Percentiles rank a stretch among this genome's conserved stretches.
phyloP scores from a whole-genome alignment of 495 filamentous ascomycete genomes.

The Penicillium canescens region DNA sequence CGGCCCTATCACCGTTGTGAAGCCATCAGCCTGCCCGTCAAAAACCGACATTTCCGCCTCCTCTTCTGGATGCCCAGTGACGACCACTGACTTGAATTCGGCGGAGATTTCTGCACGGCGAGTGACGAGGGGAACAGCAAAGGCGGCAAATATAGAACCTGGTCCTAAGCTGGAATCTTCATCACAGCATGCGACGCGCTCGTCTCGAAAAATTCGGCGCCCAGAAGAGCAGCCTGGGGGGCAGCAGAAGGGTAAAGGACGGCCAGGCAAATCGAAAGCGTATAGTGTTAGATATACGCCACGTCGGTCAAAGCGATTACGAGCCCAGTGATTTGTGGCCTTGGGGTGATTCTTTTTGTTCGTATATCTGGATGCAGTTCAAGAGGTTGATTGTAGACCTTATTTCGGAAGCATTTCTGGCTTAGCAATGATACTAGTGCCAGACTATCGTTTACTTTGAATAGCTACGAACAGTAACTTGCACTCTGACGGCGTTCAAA shows the following conservation, averaged over 20 bases:
- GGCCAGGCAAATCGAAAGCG: conserved; percentile 2
- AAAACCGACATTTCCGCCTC: conserved; percentile 2
- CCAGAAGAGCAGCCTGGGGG: conserved; percentile 7
- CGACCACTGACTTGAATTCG: conserved; percentile 4
- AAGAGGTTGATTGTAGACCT: too few relatives aligned
- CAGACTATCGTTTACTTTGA: too few relatives aligned
- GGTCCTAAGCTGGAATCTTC: conserved; percentile 2
- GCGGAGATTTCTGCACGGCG: conserved; percentile 11
- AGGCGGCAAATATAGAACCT: conserved; percentile 12
- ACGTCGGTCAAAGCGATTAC: conserved; percentile 10
- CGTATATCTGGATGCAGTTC: too few relatives aligned
- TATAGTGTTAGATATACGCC: conserved; percentile 4
- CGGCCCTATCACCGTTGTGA: conserved; percentile 1
- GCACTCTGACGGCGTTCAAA: too few relatives aligned
- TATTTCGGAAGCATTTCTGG: too few relatives aligned
- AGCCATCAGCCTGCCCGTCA: conserved; percentile 4
- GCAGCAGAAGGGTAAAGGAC: conserved; percentile 7
- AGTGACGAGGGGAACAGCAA: conserved; percentile 16
- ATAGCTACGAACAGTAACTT: too few relatives aligned
- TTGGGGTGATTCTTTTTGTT: too few relatives aligned
- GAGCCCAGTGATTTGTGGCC: conserved; percentile 3
- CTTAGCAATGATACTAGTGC: too few relatives aligned
- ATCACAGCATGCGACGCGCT: conserved; percentile 13
- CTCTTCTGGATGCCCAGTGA: conserved; percentile 15
- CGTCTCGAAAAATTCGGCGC: conserved; percentile 4